Evolutionary conservation across 2,329 filamentous ascomycete genomes (phyloP).

Genomic region (Hymenoscyphus linearis): DNA sequence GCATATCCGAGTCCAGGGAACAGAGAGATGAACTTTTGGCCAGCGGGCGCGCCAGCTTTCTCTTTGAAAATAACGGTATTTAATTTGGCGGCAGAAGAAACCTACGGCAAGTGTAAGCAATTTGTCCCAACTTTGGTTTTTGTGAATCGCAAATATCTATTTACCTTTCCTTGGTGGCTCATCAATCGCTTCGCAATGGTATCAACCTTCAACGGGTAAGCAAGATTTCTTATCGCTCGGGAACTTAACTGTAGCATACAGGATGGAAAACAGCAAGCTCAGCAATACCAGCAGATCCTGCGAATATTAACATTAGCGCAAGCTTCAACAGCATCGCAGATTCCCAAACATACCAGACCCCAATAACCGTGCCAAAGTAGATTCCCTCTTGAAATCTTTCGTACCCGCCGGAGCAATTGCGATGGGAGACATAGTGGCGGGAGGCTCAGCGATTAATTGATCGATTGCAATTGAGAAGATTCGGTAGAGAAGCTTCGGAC

Average conservation of each 20-base stretch:
- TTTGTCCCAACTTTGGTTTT: background rate
- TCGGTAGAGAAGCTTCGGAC: background rate
- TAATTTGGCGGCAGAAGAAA: conserved; percentile 57
- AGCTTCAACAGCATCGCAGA: background rate
- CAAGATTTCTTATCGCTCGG: conserved; percentile 11
- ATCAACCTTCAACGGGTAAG: conserved; percentile 63
- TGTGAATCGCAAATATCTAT: background rate
- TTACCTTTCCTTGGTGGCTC: conserved; percentile 84
- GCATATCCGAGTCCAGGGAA: conserved; percentile 97
- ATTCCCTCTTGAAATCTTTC: conserved; percentile 57
- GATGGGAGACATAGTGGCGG: conserved; percentile 20
- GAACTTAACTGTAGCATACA: conserved; percentile 42
- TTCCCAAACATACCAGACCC: conserved; percentile 67
- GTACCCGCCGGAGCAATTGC: conserved; percentile 34
- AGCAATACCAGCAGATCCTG: conserved; percentile 87
- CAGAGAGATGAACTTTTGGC: conserved; percentile 83
- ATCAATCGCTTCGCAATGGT: conserved; percentile 98
- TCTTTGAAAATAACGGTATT: conserved; percentile 95
- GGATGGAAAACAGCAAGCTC: conserved; percentile 92
- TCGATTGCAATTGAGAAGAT: background rate
- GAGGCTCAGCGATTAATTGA: background rate
- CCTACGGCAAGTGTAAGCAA: conserved; percentile 34
- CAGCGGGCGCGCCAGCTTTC: conserved; percentile 64
- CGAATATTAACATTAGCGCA: conserved; percentile 13
- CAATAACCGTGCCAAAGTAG: conserved; percentile 77